Evolutionary conservation across 1,139 yeast genomes (phyloP), one percentile per base, ranked within the genome.

Genomic region (Maudiozyma humilis): DNA sequence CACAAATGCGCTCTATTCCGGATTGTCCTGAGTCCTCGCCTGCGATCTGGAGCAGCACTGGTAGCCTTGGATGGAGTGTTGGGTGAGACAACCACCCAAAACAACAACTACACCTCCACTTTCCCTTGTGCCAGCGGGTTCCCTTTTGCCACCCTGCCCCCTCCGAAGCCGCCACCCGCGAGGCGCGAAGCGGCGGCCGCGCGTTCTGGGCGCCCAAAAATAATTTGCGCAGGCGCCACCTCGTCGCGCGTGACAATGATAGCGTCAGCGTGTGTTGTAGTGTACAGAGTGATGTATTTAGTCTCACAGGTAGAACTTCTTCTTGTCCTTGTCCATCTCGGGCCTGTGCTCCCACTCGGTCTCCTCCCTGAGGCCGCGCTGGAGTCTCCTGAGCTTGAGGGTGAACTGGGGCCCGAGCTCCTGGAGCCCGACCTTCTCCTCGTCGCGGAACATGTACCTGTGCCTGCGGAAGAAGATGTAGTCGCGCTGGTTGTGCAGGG

Each of bases 321-420:
- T 80, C 79, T 88, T 91, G 63, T 91, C 96, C 60, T 83, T 81
- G 65, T 91, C 97, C 96, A 91, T 89, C 53, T 85, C 95, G 13
- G 96, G 82, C 55, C 86, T 78, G 67, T 88, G 95, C 66, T 91
- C 96, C 96, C 97, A 91, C 59, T 87, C 95, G 27, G 86, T 73
- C 56, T 91, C 97, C 51, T 87, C 95, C 59, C 81, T 80, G 56
- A 91, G 75, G 39, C 97, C 98, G 69, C 79, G 82, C 64, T 89
- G 97, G 49, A 93, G 71, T 59, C 97, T 74, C 63, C 96, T 76
- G 52, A 93, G 70, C 60, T 84, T 82, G 60, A 91, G 68, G 0
- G 98, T 93, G 63, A 91, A 93, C 64, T 89, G 96, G 0, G 98
- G 98, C 0, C 98, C 98, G 41, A 91, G 70, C 60, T 93, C 98